Percentiles rank a stretch among this genome's conserved stretches.
phyloP scores from a whole-genome alignment of 2,329 filamentous ascomycete species.

The Blastomyces emzantsi region DNA sequence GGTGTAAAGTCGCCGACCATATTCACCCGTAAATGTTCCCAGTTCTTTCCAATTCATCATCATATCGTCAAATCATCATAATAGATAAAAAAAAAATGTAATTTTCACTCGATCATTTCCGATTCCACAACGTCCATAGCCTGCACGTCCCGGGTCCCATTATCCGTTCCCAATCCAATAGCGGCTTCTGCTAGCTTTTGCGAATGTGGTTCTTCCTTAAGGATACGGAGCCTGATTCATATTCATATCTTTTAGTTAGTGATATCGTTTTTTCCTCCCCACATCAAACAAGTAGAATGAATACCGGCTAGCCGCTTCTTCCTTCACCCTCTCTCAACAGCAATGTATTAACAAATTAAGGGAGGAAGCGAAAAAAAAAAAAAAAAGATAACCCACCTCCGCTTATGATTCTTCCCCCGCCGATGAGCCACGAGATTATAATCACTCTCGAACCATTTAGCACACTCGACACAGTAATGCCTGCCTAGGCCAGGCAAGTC shows the following conservation, averaged over 20 bases:
- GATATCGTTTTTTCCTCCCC: not conserved
- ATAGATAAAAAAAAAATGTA: not conserved
- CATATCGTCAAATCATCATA: not conserved
- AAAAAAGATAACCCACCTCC: slow-evolving; percentile 50
- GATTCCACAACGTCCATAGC: slow-evolving; percentile 31
- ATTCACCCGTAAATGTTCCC: not conserved
- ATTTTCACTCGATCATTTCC: slow-evolving; percentile 10
- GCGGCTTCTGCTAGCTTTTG: slow-evolving; percentile 81
- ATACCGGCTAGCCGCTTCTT: not conserved
- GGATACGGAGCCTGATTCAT: slow-evolving; percentile 58
- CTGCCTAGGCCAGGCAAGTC: slow-evolving; percentile 80
- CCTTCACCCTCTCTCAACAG: no score
- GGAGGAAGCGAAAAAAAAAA: not conserved
- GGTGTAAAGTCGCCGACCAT: not conserved
- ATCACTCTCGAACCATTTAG: slow-evolving; percentile 92
- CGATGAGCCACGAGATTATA: slow-evolving; percentile 64
- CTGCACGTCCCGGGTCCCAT: slow-evolving; percentile 42
- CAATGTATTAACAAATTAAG: not conserved
- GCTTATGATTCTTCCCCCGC: slow-evolving; percentile 88
- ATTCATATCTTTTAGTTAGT: not conserved
- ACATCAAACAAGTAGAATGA: not conserved
- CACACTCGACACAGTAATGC: slow-evolving; percentile 85
- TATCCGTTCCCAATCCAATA: slow-evolving; percentile 61
- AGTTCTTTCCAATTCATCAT: not conserved
- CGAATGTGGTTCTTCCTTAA: slow-evolving; percentile 76